A percentile compares a stretch with the other conserved stretches of the same genome.
phyloP scores from a whole-genome alignment of 306 rosid genomes.

The Biancaea sappan region DNA sequence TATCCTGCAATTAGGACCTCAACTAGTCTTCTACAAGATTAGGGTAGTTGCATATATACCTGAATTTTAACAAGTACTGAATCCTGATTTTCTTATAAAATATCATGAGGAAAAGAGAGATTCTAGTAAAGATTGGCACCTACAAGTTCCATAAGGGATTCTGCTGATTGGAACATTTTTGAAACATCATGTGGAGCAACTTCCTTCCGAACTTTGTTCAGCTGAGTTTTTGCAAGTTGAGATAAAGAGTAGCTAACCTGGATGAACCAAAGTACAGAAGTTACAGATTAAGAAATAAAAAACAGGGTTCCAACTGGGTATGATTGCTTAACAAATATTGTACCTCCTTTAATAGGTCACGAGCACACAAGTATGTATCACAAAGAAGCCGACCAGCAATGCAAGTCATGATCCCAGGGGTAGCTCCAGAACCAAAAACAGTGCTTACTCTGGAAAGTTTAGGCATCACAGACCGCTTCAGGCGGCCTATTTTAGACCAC shows the following conservation, averaged over 20 bases:
- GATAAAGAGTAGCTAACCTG: constrained; percentile 95
- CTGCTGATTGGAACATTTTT: constrained; percentile 70
- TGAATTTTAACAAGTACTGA: not conserved
- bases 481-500: constrained; percentile 98
- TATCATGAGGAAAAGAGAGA: not conserved
- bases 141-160: constrained; percentile 83
- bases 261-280: constrained; percentile 36
- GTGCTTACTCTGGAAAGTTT: constrained; percentile 69
- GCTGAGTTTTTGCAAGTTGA: constrained; percentile 86
- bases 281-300: constrained; percentile 37
- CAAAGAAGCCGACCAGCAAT: constrained; percentile 93
- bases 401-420: constrained; percentile 90
- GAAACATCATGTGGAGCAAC: constrained; percentile 80
- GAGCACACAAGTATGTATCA: constrained; percentile 87
- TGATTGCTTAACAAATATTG: constrained; percentile 30
- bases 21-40: constrained; percentile 18
- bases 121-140: constrained; percentile 38
- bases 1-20: constrained; percentile 16
- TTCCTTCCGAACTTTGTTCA: constrained; percentile 86
- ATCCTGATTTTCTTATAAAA: not conserved
- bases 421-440: constrained; percentile 86
- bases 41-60: not conserved
- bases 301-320: not conserved
- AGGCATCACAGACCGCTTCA: constrained; percentile 88
- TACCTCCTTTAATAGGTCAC: constrained; percentile 96